Evolutionary conservation across 2,329 filamentous ascomycete species (phyloP).

Genomic region (Escovopsis sp.): DNA sequence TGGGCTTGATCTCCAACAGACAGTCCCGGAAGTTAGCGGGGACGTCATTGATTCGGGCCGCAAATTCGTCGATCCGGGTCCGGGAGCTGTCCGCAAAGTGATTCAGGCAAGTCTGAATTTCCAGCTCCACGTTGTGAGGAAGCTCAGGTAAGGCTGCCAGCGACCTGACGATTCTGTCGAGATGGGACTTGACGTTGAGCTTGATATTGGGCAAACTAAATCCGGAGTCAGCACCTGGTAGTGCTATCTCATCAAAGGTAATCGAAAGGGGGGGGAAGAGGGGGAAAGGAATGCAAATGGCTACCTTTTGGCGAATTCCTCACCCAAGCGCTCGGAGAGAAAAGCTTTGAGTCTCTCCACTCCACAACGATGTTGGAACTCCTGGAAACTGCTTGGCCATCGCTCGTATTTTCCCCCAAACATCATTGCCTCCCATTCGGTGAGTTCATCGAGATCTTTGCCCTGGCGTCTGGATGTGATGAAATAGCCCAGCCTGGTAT

Average conservation of each 20-base stretch:
- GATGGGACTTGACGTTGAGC: conserved; percentile 33
- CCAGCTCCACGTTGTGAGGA: conserved; percentile 50
- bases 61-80: conserved; percentile 35
- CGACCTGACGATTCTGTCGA: conserved; percentile 36
- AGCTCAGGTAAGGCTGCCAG: conserved; percentile 50
- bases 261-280: background rate
- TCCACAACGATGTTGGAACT: conserved; percentile 35
- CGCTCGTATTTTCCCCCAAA: conserved; percentile 27
- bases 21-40: conserved; percentile 36
- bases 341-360: conserved; percentile 37
- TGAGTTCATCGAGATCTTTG: conserved; percentile 37
- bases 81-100: conserved; percentile 39
- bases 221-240: background rate
- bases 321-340: conserved; percentile 36
- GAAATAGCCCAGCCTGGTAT: conserved; percentile 62
- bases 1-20: conserved; percentile 31
- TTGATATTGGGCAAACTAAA: conserved; percentile 37
- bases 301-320: conserved; percentile 38
- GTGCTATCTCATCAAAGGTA: too few species aligned
- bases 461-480: conserved; percentile 54
- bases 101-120: conserved; percentile 45
- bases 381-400: conserved; percentile 36
- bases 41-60: conserved; percentile 28
- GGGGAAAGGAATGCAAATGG: conserved; percentile 1
- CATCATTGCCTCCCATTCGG: conserved; percentile 35